Conservation (phyloP, 352 stramenopile genomes). For the Globisporangium mamillatum region DNA sequence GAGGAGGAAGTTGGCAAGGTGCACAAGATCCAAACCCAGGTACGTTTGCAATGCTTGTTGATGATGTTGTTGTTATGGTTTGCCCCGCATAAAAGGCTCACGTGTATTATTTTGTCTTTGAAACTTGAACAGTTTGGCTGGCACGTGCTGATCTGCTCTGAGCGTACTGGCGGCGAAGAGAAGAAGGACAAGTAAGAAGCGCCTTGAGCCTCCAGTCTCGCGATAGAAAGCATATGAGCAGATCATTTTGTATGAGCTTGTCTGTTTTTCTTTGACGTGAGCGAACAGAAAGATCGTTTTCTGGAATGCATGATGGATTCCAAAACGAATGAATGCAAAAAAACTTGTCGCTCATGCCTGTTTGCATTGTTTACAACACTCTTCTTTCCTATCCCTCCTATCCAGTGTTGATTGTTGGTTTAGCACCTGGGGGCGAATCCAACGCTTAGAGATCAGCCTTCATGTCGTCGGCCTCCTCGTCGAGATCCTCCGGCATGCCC, state of each 20-base stretch:
- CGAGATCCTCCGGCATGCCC: constrained; percentile 33
- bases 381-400: neutral
- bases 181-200: constrained; percentile 25
- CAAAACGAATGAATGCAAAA: neutral
- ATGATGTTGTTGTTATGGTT: neutral
- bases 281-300: neutral
- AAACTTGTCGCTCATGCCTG: neutral
- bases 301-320: neutral
- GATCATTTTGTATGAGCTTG: neutral
- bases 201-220: neutral
- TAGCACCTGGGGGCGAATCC: neutral
- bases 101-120: neutral
- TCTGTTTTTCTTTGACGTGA: neutral
- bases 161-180: constrained; percentile 43
- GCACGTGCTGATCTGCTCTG: constrained; percentile 71
- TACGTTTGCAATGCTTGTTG: constrained; percentile 29
- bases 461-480: constrained; percentile 9
- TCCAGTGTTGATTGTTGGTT: neutral
- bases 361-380: neutral
- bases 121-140: constrained; percentile 57
- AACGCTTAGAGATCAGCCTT: constrained; percentile 3
- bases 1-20: constrained; percentile 56
- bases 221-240: neutral
- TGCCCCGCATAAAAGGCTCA: neutral
- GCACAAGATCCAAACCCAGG: constrained; percentile 79